These are phyloP conservation scores for Phytophthora fragariaefolia DNA, from an alignment of 352 stramenopile species.

Conservation along the genomic window DNA sequence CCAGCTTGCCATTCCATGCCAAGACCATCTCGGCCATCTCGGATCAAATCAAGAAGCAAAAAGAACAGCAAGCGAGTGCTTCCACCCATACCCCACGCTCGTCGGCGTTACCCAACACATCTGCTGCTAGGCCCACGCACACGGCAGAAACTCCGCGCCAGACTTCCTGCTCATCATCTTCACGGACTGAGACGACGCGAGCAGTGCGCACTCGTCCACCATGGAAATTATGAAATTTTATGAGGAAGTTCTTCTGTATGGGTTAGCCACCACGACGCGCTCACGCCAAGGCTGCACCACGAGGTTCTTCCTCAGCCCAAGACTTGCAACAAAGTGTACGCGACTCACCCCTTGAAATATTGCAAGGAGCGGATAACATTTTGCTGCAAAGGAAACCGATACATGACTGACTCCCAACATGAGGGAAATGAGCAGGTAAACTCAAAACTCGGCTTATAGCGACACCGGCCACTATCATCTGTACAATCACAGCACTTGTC, in stretches of 20 bases:
- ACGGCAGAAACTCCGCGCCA: slow-evolving; percentile 11
- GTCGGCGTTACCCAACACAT: not conserved
- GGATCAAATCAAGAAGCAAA: slow-evolving; percentile 43
- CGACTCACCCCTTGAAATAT: not conserved
- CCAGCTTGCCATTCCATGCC: slow-evolving; percentile 62
- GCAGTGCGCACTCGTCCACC: slow-evolving; percentile 22
- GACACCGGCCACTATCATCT: not conserved
- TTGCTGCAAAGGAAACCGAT: too few relatives aligned
- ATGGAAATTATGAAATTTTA: slow-evolving; percentile 49
- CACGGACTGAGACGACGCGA: slow-evolving; percentile 15
- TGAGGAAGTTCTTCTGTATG: slow-evolving; percentile 46
- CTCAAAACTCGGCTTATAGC: not conserved
- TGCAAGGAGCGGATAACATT: not conserved
- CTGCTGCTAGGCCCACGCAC: slow-evolving; percentile 4
- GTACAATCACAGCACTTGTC: not conserved
- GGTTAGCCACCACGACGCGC: slow-evolving; percentile 21
- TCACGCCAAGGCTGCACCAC: slow-evolving; percentile 1
- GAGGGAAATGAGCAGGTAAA: not conserved
- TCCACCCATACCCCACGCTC: slow-evolving; percentile 11
- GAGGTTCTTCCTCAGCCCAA: slow-evolving; percentile 27
- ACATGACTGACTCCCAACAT: too few relatives aligned
- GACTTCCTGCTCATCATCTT: slow-evolving; percentile 21
- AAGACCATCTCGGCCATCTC: slow-evolving; percentile 61
- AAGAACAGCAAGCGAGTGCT: slow-evolving; percentile 24
- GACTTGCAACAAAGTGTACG: not conserved